Evolutionary conservation across 1,284 basidiomycete species (phyloP), one percentile per base, ranked within the genome.

Genomic region (Ceratobasidium sp.): DNA sequence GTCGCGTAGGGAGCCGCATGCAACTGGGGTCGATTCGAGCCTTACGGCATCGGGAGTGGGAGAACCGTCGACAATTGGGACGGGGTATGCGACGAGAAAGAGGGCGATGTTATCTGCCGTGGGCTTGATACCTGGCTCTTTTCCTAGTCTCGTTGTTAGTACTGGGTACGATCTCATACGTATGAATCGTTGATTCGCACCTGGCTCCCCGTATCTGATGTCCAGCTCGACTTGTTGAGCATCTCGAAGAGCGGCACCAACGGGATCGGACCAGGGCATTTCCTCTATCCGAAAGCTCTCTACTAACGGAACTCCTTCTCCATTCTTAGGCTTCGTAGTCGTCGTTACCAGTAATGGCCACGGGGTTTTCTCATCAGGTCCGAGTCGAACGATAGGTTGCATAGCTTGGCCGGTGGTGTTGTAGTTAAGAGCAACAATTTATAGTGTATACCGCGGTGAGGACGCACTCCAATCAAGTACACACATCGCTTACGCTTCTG

Each of bases 81-180:
- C 61, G 25, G 71, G 71, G 46, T 74, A 74, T 19, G 59, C 29
- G 32, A 74, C 25, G 25, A 74, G 29, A n/a, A 74, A 74, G 32
- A 74, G 71, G 5, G 71, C 71, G 19, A 74, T 64, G n/a, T 74
- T 43, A 46, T 74, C 71, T 25, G n/a, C 57, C 15, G 71, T 34
- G 17, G 71, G 61, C 62, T 74, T 74, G 44, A 74, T 54, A 13
- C 71, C 71, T 37, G 59, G 71, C n/a, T 74, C 71, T 6, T 73
- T 51, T 1, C 44, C 69, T 73, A 8, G 32, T 3, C 7, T 29
- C 29, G 43, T 54, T 57, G 19, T 65, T 17, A 65, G 25, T 46
- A 17, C 6, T 34, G 2, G 44, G 6, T 13, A 29, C 25, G 25
- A 13, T 64, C 6, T 29, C 9, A 2, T 1, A 44, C 3, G 15